These are phyloP conservation scores for Plasmodium cynomolgi DNA, from an alignment of 169 alveolate genomes.

Conservation along the genomic window DNA sequence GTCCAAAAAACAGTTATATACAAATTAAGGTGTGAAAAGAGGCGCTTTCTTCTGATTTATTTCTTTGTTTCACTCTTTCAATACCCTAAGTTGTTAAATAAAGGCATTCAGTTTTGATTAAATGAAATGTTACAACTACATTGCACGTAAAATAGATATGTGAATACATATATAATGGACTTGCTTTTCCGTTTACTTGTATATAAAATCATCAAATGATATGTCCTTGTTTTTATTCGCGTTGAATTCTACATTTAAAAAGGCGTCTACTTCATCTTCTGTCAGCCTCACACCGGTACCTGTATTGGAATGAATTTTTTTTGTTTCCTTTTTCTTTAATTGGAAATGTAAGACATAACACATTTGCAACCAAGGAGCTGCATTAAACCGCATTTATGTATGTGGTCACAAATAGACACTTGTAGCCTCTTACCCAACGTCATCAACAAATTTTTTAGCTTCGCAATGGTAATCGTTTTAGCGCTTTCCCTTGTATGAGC, in stretches of 20 bases:
- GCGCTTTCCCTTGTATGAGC: slow-evolving; percentile 46
- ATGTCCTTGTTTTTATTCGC: slow-evolving; percentile 44
- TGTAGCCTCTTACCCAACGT: slow-evolving; percentile 54
- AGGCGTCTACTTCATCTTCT: slow-evolving; percentile 74
- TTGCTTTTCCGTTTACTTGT: slow-evolving; percentile 56
- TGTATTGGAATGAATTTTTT: slow-evolving; percentile 18
- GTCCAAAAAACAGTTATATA: not conserved
- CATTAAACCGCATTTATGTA: not conserved
- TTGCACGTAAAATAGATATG: not conserved
- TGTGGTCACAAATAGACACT: slow-evolving; percentile 1
- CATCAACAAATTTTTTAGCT: slow-evolving; percentile 51
- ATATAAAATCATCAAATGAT: slow-evolving; percentile 67
- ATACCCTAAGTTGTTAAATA: slow-evolving; percentile 23
- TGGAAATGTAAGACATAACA: not conserved
- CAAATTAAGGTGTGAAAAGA: slow-evolving; percentile 6
- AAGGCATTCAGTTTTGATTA: slow-evolving; percentile 13
- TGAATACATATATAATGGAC: not conserved
- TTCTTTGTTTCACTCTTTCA: slow-evolving; percentile 42
- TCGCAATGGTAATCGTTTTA: slow-evolving; percentile 29
- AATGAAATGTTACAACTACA: slow-evolving; percentile 9
- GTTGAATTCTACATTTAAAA: slow-evolving; percentile 64
- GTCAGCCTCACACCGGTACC: slow-evolving; percentile 60
- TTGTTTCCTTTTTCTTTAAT: slow-evolving; percentile 3
- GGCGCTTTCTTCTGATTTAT: not conserved
- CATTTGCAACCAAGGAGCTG: not conserved